Conservation (phyloP, 2,329 filamentous ascomycete species). For the Aspergillus fijiensis region DNA sequence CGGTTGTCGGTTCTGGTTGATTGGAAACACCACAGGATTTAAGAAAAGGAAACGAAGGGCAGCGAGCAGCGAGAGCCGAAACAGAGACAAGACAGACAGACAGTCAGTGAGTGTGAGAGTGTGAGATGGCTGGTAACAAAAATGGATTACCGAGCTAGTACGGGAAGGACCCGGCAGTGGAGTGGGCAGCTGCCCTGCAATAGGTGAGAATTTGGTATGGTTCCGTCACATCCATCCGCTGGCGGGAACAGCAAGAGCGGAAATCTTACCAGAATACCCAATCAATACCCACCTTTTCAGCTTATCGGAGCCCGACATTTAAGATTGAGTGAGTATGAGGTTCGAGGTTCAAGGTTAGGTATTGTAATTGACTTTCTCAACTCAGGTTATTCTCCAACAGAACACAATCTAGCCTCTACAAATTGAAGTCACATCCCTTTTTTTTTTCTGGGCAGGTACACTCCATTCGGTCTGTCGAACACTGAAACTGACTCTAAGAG, state of each 20-base stretch:
- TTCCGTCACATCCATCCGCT: neutral
- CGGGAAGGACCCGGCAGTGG: neutral
- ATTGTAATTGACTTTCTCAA: neutral
- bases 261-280: neutral
- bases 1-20: neutral
- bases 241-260: slow-evolving; percentile 6
- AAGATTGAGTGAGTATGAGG: too few species aligned
- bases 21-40: slow-evolving; percentile 1
- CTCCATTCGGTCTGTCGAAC: neutral
- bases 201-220: neutral
- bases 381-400: neutral
- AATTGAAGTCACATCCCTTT: neutral
- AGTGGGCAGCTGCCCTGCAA: neutral
- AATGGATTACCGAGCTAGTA: neutral
- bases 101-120: neutral
- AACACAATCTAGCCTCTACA: neutral
- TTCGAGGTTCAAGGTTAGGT: neutral
- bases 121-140: neutral
- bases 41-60: slow-evolving; percentile 7
- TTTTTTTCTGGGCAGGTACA: neutral
- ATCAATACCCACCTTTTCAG: neutral
- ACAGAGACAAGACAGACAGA: neutral
- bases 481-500: neutral
- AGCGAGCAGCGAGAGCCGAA: neutral
- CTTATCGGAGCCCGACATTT: neutral